Evolutionary conservation across 1,284 basidiomycete genomes (phyloP), one percentile per base, ranked within the genome.

Genomic region (Blastosporella zonata): DNA sequence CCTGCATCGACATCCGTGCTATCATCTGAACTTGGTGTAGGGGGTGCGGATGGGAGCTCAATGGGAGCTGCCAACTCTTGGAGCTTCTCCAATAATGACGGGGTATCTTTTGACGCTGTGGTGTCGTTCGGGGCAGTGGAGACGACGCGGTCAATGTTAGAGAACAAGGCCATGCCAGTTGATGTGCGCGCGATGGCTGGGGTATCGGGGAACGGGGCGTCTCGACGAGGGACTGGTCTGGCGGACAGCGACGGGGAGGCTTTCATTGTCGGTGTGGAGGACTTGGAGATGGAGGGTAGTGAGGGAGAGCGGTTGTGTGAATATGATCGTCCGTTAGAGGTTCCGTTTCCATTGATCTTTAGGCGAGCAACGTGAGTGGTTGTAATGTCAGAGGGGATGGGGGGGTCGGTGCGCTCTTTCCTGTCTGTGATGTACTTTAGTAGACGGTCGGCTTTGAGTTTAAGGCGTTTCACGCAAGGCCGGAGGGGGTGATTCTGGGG

Each of bases 371-470:
- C 56, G 36, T 63, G 61, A 23, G 59, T 60, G 53, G 57, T 60
- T 50, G 71, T 69, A n/a, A 80, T 68, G 53, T 79, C 70, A 38
- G 70, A 60, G 23, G 82, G 82, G 41, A 82, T 82, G 53, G 62
- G 63, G 15, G 83, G 85, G 58, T 85, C 85, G 5, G 72, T 70
- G 44, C 86, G 79, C 56, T 96, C 93, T 61, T 86, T 87, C 55
- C 84, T 82, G 66, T 98, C 96, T 1, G 88, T 90, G 55, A 98
- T 84, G 61, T 95, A 87, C 59, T 84, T 82, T 25, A 98, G 79
- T 22, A 97, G 78, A 57, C 84, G 77, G 50, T 93, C 87, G 0
- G 92, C 86, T 66, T 94, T 93, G 57, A 75, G 72, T 57, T 81
- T 79, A 57, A 97, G 78, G 39, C 89, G 84, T 50, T 77, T 76